phyloP scores from a whole-genome alignment of 2,329 filamentous ascomycete genomes.

The Dactylellina drechsleri region DNA sequence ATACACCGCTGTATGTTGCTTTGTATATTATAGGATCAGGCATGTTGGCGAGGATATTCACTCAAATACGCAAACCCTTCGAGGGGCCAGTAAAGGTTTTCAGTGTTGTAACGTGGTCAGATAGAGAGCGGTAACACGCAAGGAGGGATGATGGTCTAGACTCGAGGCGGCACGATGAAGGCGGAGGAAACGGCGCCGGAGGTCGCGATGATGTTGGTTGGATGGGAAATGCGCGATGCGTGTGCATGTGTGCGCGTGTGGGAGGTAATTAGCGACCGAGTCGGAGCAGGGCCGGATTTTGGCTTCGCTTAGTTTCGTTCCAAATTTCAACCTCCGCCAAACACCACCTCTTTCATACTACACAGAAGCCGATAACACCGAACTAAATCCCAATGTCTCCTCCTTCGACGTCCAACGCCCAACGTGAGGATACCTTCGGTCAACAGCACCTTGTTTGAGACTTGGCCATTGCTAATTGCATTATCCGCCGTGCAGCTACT shows the following conservation, averaged over 20 bases:
- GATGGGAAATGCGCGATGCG: constrained; percentile 29
- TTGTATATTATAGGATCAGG: constrained; percentile 68
- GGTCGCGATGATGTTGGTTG: neutral
- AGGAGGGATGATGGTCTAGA: neutral
- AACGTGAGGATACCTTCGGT: constrained; percentile 16
- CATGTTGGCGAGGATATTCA: constrained; percentile 30
- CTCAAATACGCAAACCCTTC: neutral
- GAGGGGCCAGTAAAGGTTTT: too few relatives aligned
- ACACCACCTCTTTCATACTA: constrained; percentile 1
- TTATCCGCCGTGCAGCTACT: constrained; percentile 19
- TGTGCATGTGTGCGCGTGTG: constrained; percentile 54
- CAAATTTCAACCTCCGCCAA: constrained; percentile 1
- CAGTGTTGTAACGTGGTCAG: too few relatives aligned
- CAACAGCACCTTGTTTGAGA: constrained; percentile 16
- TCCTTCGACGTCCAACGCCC: constrained; percentile 19
- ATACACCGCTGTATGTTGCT: constrained; percentile 75
- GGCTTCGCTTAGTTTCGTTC: constrained; percentile 2
- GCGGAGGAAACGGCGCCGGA: neutral
- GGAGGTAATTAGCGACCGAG: neutral
- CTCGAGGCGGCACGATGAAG: neutral
- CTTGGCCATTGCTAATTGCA: neutral
- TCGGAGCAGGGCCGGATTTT: neutral
- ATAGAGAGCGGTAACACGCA: too few relatives aligned
- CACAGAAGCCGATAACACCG: neutral
- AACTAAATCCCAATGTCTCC: constrained; percentile 32